Evolutionary conservation across 208 protist genomes (phyloP).

Genomic region (Trypanosoma grayi): DNA sequence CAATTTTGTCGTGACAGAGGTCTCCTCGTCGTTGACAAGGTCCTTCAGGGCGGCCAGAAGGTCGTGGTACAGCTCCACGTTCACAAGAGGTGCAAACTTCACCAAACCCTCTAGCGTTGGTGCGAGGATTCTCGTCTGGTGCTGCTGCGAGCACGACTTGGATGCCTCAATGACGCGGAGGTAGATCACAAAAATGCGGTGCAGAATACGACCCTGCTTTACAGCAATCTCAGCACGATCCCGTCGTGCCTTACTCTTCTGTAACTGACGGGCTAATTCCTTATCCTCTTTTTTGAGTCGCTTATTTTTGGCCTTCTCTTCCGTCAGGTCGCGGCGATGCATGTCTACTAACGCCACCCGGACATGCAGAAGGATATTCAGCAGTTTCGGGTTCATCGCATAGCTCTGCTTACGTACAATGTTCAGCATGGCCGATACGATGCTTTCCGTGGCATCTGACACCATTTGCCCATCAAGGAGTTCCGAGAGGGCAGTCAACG

Average conservation of each 20-base stretch:
- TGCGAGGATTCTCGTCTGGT: slow-evolving; percentile 88
- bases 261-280: slow-evolving; percentile 88
- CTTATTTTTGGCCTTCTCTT: slow-evolving; percentile 92
- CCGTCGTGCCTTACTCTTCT: slow-evolving; percentile 88
- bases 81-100: slow-evolving; percentile 90
- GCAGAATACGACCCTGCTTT: slow-evolving; percentile 86
- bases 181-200: slow-evolving; percentile 92
- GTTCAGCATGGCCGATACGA: slow-evolving; percentile 72
- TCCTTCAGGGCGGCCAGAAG: slow-evolving; percentile 88
- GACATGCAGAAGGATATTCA: slow-evolving; percentile 87
- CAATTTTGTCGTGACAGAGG: slow-evolving; percentile 81
- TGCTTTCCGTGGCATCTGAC: slow-evolving; percentile 79
- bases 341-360: slow-evolving; percentile 91
- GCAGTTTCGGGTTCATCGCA: slow-evolving; percentile 90
- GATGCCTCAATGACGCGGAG: slow-evolving; percentile 87
- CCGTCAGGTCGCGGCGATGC: slow-evolving; percentile 83
- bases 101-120: slow-evolving; percentile 87
- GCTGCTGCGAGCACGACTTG: slow-evolving; percentile 72
- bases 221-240: slow-evolving; percentile 82
- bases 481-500: slow-evolving; percentile 67
- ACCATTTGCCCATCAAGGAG: slow-evolving; percentile 88
- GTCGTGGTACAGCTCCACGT: slow-evolving; percentile 88
- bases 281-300: slow-evolving; percentile 89
- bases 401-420: slow-evolving; percentile 91
- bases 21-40: slow-evolving; percentile 75